Conservation (phyloP, 257 asterid species). For the Solanum piurae region DNA sequence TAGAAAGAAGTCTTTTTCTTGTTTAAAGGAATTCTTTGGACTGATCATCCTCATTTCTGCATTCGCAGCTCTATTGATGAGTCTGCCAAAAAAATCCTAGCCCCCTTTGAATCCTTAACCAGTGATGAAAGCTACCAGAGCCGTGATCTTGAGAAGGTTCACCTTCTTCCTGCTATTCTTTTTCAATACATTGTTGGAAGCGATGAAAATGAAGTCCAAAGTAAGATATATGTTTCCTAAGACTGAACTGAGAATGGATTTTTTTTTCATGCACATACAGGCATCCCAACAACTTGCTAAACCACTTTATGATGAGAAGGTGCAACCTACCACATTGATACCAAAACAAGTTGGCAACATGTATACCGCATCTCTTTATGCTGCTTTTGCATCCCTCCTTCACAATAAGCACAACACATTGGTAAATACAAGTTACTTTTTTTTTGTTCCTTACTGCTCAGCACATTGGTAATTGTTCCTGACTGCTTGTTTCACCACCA, state of each 20-base stretch:
- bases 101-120: constrained; percentile 60
- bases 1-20: neutral
- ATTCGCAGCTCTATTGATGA: constrained; percentile 68
- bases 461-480: constrained; percentile 43
- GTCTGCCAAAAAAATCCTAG: constrained; percentile 63
- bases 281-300: constrained; percentile 91
- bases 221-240: neutral
- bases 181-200: neutral
- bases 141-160: constrained; percentile 98
- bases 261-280: constrained; percentile 20
- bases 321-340: constrained; percentile 78
- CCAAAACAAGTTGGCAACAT: constrained; percentile 98
- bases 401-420: constrained; percentile 61
- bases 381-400: constrained; percentile 89
- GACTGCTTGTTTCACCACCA: neutral
- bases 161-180: neutral
- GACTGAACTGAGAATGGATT: constrained; percentile 6
- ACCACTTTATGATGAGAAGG: constrained; percentile 67
- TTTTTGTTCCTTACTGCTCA: neutral
- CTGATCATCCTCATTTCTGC: neutral
- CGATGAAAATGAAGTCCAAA: neutral
- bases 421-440: constrained; percentile 36
- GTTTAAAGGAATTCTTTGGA: neutral
- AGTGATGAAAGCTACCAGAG: constrained; percentile 80
- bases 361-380: constrained; percentile 97